These are phyloP conservation scores for Priceomyces melissophilus DNA, from an alignment of 805 yeast genomes.

Conservation along the genomic window DNA sequence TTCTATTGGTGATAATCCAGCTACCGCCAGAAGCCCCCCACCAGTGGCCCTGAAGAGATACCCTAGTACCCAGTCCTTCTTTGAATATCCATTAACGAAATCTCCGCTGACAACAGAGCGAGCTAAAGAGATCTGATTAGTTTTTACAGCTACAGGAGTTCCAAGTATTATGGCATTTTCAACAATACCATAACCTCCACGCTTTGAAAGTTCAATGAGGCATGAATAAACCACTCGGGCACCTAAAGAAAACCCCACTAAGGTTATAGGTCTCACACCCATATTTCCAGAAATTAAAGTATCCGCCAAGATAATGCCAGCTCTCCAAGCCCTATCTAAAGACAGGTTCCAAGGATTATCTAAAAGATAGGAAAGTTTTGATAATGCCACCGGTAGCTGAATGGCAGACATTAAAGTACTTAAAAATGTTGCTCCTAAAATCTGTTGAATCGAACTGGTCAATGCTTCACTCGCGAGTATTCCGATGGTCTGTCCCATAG, in stretches of 20 bases:
- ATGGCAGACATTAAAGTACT: conserved; percentile 90
- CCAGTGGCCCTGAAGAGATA: conserved; percentile 92
- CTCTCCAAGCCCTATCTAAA: conserved; percentile 94
- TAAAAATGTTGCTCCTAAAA: conserved; percentile 85
- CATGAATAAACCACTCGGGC: conserved; percentile 91
- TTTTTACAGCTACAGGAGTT: conserved; percentile 76
- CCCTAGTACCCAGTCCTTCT: conserved; percentile 94
- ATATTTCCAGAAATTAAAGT: conserved; percentile 81
- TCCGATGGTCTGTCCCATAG: conserved; percentile 94
- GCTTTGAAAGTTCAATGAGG: conserved; percentile 75
- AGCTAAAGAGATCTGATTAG: conserved; percentile 73
- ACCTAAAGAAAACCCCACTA: conserved; percentile 92
- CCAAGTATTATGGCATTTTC: conserved; percentile 90
- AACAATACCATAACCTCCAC: conserved; percentile 82
- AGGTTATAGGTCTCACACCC: conserved; percentile 88
- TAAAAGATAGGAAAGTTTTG: conserved; percentile 81
- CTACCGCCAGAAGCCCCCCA: conserved; percentile 89
- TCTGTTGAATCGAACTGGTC: conserved; percentile 90
- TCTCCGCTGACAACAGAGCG: conserved; percentile 86
- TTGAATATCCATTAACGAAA: conserved; percentile 86
- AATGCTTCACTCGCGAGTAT: conserved; percentile 92
- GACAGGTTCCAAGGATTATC: conserved; percentile 99
- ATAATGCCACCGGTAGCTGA: conserved; percentile 86
- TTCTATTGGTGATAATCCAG: conserved; percentile 80
- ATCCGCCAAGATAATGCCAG: conserved; percentile 89